Evolutionary conservation across 345 rosid species (phyloP), one percentile per base, ranked within the genome.

Genomic region (Mercurialis annua): DNA sequence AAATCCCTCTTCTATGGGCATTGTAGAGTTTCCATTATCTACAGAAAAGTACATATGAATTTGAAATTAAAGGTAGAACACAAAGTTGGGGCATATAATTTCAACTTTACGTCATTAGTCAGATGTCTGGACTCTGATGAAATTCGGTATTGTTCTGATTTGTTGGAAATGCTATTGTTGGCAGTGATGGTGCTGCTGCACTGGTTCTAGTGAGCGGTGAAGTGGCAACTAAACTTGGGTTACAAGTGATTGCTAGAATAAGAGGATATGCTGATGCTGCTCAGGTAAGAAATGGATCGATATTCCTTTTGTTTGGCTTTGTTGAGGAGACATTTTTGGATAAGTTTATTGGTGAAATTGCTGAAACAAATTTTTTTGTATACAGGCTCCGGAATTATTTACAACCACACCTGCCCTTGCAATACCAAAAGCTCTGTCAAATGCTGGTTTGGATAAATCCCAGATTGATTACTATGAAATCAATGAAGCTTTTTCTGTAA

Each of bases 401-500:
- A 54, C 76, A 6, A 76, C 79, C 12, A 34, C 79, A 40, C 79
- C 79, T 16, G 71, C 79, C 29, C 69, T 76, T 48, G 79, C 76
- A 1, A 71, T 76, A 26, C 79, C 79, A 6, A 66, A 71, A 65
- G 79, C 79, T 55, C 66, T 76, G 47, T 66, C 75, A 30, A 66
- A 71, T 54, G 75, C 79, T 46, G 75, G 69, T 66, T 47, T 76
- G 56, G 71, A 71, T 6, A 65, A 64, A 20, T 71, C 69, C 51
- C 71, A 62, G 60, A 57, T 76, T 20, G 69, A 71, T 57, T 71
- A 60, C 64, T 76, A 61, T 42, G 79, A 76, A 66, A 76, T 76
- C 54, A 76, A 76, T 40, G 79, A 76, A 66, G 79, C 79, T 8
- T 76, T 76, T 56, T 66, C 76, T 18, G 74, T 75, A 65, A 75